phyloP scores from a whole-genome alignment of 257 asterid species.

The Przewalskia tangutica region DNA sequence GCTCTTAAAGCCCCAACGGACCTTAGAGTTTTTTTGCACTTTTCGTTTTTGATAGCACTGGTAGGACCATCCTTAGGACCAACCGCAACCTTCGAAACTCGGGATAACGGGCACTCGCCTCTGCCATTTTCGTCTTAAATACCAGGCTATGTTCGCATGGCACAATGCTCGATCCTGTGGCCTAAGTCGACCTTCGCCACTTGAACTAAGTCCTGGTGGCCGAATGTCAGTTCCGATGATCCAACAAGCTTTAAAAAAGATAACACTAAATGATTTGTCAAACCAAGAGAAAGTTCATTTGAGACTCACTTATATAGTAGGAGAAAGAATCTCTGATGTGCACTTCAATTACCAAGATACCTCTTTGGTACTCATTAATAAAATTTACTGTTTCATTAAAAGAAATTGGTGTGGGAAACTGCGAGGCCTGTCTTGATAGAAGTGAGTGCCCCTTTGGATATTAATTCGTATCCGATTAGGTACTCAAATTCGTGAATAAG shows the following conservation, averaged over 20 bases:
- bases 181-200: neutral
- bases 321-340: neutral
- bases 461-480: neutral
- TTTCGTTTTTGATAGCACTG: too few relatives aligned
- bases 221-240: neutral
- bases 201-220: neutral
- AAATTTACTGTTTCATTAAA: too few relatives aligned
- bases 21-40: too few relatives aligned
- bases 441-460: neutral
- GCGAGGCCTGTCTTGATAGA: neutral
- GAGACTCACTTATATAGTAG: neutral
- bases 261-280: neutral
- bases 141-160: neutral
- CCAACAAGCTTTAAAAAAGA: neutral
- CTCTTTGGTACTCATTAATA: neutral
- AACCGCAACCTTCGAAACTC: too few relatives aligned
- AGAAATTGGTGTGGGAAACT: neutral
- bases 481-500: neutral
- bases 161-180: too few relatives aligned
- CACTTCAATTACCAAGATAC: neutral
- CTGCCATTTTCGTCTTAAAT: too few relatives aligned
- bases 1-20: too few relatives aligned
- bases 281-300: too few relatives aligned
- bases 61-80: too few relatives aligned
- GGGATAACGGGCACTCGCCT: too few relatives aligned